Evolutionary conservation across 345 rosid genomes (phyloP).

Genomic region (Lepidium sativum): DNA sequence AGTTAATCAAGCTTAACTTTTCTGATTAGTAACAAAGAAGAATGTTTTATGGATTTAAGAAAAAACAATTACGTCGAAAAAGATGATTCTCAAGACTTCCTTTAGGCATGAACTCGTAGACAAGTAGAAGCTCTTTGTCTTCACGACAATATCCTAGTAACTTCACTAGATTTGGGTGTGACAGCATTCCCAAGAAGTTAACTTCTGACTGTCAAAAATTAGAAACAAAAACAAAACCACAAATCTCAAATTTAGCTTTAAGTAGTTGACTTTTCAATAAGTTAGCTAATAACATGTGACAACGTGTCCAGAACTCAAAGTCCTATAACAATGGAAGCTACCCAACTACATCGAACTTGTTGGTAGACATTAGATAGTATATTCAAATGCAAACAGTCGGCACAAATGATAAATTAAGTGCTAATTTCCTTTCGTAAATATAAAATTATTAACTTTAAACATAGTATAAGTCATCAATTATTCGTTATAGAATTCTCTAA

Average conservation of each 20-base stretch:
- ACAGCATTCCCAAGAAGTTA: conserved; percentile 67
- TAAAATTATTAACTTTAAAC: neutral
- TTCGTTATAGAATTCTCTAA: neutral
- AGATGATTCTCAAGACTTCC: conserved; percentile 82
- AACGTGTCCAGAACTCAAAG: too few species aligned
- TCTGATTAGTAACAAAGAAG: neutral
- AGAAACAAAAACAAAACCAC: neutral
- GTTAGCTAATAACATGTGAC: too few species aligned
- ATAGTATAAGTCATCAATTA: neutral
- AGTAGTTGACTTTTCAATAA: neutral
- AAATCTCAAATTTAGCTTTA: too few species aligned
- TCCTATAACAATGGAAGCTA: neutral
- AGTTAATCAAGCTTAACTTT: neutral
- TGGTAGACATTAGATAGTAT: neutral
- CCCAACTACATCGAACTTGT: neutral
- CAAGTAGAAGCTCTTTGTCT: conserved; percentile 60
- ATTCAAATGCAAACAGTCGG: neutral
- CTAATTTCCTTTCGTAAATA: neutral
- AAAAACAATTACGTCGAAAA: conserved; percentile 75
- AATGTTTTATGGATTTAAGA: neutral
- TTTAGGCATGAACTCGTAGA: conserved; percentile 72
- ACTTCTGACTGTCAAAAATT: conserved; percentile 60
- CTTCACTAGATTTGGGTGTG: conserved; percentile 75
- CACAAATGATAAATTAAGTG: too few species aligned
- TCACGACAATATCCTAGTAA: conserved; percentile 80